Evolutionary conservation across 495 filamentous ascomycete species (phyloP).

Genomic region (Penicillium tannophilum): DNA sequence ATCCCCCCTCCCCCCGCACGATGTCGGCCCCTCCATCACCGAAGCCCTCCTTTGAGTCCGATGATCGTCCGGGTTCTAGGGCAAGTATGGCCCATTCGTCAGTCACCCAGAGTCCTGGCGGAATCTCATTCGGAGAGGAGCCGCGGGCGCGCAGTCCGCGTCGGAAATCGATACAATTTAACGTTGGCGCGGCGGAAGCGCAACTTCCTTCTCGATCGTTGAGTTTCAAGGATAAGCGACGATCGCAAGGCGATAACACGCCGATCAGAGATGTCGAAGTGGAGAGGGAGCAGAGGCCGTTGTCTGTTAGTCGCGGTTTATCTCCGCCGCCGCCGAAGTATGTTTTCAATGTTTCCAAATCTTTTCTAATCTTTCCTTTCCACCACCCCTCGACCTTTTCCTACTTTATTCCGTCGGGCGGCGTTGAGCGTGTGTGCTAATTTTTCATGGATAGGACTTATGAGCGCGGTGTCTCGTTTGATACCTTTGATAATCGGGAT

Average conservation of each 20-base stretch:
- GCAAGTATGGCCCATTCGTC: conserved; percentile 20
- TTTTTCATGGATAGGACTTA: conserved; percentile 39
- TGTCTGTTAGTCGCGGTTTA: conserved; percentile 24
- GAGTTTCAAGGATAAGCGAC: conserved; percentile 34
- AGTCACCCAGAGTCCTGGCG: conserved; percentile 23
- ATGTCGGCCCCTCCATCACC: conserved; percentile 37
- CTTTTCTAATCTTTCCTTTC: background rate
- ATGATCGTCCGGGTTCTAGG: conserved; percentile 48
- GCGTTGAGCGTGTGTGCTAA: conserved; percentile 9
- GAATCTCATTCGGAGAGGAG: conserved; percentile 26
- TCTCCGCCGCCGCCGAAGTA: conserved; percentile 47
- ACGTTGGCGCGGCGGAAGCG: conserved; percentile 32
- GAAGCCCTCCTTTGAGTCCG: conserved; percentile 53
- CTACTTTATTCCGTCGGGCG: too few relatives aligned
- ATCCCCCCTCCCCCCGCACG: conserved; percentile 1
- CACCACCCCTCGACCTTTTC: background rate
- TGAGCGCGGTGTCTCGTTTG: conserved; percentile 75
- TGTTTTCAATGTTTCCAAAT: conserved; percentile 9
- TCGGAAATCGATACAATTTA: conserved; percentile 49
- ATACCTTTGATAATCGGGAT: conserved; percentile 89
- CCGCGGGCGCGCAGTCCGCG: conserved; percentile 25
- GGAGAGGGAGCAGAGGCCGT: conserved; percentile 33
- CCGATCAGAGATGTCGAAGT: conserved; percentile 24
- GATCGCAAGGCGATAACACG: conserved; percentile 24
- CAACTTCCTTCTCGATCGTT: conserved; percentile 34